Percentiles rank a stretch among this genome's conserved stretches.
Evolutionary conservation across 1,284 basidiomycete species (phyloP).

Genomic region (Leccinum huronense): DNA sequence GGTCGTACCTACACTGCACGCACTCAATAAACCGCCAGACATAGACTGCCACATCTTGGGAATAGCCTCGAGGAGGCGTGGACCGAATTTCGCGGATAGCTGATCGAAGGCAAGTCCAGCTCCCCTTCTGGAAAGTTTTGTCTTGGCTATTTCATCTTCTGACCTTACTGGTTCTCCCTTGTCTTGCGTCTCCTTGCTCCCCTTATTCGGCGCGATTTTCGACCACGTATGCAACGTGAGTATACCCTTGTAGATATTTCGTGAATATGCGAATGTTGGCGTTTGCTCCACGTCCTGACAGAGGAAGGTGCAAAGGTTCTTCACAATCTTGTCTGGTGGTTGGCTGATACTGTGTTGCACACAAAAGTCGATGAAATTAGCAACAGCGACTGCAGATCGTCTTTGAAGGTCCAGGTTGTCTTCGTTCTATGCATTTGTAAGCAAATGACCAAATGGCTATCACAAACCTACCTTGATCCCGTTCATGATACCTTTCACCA

Average conservation of each 20-base stretch:
- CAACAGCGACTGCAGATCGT: slow-evolving; percentile 87
- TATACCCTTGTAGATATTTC: slow-evolving; percentile 68
- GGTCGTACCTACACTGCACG: slow-evolving; percentile 62
- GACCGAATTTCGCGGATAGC: slow-evolving; percentile 78
- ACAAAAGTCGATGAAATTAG: slow-evolving; percentile 87
- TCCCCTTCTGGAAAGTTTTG: slow-evolving; percentile 72
- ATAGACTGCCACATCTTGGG: slow-evolving; percentile 96
- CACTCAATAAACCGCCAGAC: slow-evolving; percentile 71
- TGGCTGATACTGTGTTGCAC: slow-evolving; percentile 61
- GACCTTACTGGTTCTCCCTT: slow-evolving; percentile 41
- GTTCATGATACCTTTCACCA: slow-evolving; percentile 98
- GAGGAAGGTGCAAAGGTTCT: slow-evolving; percentile 96
- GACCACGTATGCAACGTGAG: slow-evolving; percentile 63
- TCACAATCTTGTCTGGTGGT: slow-evolving; percentile 90
- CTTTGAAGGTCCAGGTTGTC: slow-evolving; percentile 87
- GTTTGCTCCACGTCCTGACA: slow-evolving; percentile 91
- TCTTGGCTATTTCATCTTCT: slow-evolving; percentile 53
- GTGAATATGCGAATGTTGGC: slow-evolving; percentile 78
- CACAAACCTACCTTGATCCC: slow-evolving; percentile 78
- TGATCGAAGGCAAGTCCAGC: slow-evolving; percentile 82
- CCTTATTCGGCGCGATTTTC: slow-evolving; percentile 33
- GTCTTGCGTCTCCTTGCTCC: slow-evolving; percentile 51
- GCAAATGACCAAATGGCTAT: slow-evolving; percentile 1
- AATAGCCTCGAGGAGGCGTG: slow-evolving; percentile 69
- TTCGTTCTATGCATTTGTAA: slow-evolving; percentile 63